These are phyloP conservation scores for Acanthamoeba lenticulata DNA, from an alignment of 208 protist genomes.

Conservation along the genomic window DNA sequence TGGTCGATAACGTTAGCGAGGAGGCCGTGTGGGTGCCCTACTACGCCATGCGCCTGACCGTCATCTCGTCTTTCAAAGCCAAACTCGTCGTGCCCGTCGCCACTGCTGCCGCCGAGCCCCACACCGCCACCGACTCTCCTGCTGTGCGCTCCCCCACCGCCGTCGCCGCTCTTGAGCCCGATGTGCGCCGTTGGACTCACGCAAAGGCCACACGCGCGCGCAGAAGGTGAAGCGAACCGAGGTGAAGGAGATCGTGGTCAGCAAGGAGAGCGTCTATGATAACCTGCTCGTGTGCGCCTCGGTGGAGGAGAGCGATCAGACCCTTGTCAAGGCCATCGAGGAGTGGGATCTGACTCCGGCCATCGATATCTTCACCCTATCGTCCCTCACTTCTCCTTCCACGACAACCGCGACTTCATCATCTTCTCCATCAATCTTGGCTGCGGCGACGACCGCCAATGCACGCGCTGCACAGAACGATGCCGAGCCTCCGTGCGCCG, in stretches of 20 bases:
- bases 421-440: background rate
- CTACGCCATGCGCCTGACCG: constrained; percentile 50
- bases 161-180: background rate
- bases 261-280: constrained; percentile 32
- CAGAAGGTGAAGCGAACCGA: background rate
- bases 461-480: background rate
- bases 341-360: background rate
- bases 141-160: background rate
- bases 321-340: background rate
- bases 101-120: background rate
- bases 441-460: background rate
- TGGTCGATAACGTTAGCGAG: background rate
- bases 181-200: no score
- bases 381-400: background rate
- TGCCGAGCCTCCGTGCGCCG: background rate
- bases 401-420: background rate
- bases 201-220: no score
- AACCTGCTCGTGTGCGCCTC: constrained; percentile 21
- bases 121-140: background rate
- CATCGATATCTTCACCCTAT: background rate
- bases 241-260: constrained; percentile 20
- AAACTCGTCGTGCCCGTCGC: constrained; percentile 7
- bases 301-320: background rate
- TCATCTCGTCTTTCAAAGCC: constrained; percentile 56
- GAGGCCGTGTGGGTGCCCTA: constrained; percentile 47